Percentiles rank a stretch among this genome's conserved stretches.
Conservation (phyloP, 2,329 filamentous ascomycete genomes). For the Diaporthe sp. region DNA sequence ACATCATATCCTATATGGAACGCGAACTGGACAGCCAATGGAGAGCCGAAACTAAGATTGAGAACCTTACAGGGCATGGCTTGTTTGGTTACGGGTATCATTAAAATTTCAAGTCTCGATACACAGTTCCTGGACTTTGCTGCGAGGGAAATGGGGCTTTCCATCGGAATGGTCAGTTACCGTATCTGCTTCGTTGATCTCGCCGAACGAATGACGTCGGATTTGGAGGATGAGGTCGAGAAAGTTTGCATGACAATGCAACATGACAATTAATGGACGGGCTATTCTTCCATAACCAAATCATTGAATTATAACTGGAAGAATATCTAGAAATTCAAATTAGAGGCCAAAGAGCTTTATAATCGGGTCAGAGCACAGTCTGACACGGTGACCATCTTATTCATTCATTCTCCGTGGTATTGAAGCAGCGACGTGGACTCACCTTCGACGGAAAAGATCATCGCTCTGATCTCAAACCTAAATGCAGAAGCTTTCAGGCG, state of each 20-base stretch:
- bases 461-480: background rate
- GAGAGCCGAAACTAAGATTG: background rate
- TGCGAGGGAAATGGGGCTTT: background rate
- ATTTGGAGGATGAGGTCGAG: background rate
- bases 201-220: background rate
- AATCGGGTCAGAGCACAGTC: background rate
- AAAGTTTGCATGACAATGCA: background rate
- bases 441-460: background rate
- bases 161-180: background rate
- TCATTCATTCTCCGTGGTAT: background rate
- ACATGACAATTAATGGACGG: background rate
- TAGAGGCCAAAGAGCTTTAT: background rate
- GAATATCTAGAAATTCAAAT: background rate
- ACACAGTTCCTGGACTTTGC: background rate
- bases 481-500: slow-evolving; percentile 54
- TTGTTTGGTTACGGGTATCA: background rate
- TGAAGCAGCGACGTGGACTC: background rate
- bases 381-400: background rate
- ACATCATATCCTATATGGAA: background rate
- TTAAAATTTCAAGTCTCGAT: background rate
- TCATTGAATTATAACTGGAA: background rate
- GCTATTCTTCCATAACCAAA: background rate
- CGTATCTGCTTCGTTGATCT: background rate
- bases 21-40: background rate
- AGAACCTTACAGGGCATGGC: background rate